Percentiles rank a stretch among this genome's conserved stretches.
Evolutionary conservation across 148 eudicot species (phyloP).

Genomic region (Camellia lanceoleosa): DNA sequence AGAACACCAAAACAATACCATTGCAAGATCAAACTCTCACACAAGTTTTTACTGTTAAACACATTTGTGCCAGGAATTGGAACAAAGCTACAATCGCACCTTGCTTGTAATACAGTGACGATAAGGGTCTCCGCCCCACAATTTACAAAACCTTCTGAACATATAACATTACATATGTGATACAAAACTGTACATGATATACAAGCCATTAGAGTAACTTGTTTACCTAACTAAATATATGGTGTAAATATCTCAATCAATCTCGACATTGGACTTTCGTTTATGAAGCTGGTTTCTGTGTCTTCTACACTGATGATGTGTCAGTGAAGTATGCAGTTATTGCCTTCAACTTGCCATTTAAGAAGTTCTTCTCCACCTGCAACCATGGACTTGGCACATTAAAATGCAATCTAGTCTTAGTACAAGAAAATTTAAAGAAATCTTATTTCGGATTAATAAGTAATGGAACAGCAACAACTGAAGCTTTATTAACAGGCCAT

Average conservation of each 20-base stretch:
- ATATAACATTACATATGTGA: background rate
- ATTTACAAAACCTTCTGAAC: background rate
- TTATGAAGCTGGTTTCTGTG: background rate
- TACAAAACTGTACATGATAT: background rate
- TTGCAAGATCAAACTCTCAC: too few relatives aligned
- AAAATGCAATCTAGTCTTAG: background rate
- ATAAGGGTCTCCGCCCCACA: background rate
- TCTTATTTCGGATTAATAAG: background rate
- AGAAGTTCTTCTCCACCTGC: constrained; percentile 84
- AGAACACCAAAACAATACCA: too few relatives aligned
- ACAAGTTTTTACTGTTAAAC: background rate
- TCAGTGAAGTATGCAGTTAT: constrained; percentile 78
- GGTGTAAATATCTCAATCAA: background rate
- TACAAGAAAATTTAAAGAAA: background rate
- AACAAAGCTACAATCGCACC: too few relatives aligned
- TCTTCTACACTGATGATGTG: constrained; percentile 22
- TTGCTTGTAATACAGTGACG: background rate
- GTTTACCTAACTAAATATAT: background rate
- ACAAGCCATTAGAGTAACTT: background rate
- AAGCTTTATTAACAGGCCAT: background rate
- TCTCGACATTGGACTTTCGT: background rate
- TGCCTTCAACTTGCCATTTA: constrained; percentile 81
- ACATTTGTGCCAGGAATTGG: background rate
- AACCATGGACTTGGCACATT: background rate
- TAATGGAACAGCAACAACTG: constrained; percentile 1